Percentiles rank a stretch among this genome's conserved stretches.
Evolutionary conservation across 2,329 filamentous ascomycete species (phyloP).

Genomic region (Aspergillus candidus): DNA sequence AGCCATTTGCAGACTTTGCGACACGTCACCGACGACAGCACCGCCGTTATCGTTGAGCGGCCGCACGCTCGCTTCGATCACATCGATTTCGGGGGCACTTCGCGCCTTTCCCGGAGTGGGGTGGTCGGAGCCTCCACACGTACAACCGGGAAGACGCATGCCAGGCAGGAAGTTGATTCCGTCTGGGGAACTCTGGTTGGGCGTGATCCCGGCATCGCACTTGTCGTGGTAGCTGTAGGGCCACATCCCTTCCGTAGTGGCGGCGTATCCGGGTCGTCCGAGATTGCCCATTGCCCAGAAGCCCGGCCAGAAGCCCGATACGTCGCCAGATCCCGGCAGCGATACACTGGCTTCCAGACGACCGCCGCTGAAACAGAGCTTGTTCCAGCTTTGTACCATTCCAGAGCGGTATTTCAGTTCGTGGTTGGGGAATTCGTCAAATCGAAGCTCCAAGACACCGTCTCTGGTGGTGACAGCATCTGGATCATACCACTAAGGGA

Average conservation of each 20-base stretch:
- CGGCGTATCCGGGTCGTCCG: constrained; percentile 61
- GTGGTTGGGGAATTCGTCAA: constrained; percentile 61
- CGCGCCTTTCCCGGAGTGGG: constrained; percentile 60
- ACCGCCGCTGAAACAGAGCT: constrained; percentile 66
- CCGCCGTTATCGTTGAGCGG: constrained; percentile 44
- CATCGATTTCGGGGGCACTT: constrained; percentile 66
- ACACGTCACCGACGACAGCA: constrained; percentile 55
- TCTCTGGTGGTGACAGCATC: constrained; percentile 59
- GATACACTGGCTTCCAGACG: constrained; percentile 65
- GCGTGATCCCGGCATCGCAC: constrained; percentile 65
- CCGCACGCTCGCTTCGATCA: constrained; percentile 60
- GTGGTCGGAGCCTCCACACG: constrained; percentile 59
- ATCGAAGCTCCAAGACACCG: constrained; percentile 58
- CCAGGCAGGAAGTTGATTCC: constrained; percentile 63
- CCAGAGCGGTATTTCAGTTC: constrained; percentile 62
- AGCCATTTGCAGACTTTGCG: constrained; percentile 61
- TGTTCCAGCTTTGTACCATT: constrained; percentile 72
- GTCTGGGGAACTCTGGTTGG: constrained; percentile 63
- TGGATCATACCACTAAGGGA: constrained; percentile 60
- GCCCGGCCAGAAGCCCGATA: constrained; percentile 67
- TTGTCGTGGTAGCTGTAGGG: constrained; percentile 65
- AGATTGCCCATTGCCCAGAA: constrained; percentile 73
- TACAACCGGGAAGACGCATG: constrained; percentile 64
- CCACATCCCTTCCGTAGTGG: constrained; percentile 67
- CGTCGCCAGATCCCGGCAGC: constrained; percentile 60